Evolutionary conservation across 208 protist species (phyloP), one percentile per base, ranked within the genome.

Genomic region (Strigomonas galati): DNA sequence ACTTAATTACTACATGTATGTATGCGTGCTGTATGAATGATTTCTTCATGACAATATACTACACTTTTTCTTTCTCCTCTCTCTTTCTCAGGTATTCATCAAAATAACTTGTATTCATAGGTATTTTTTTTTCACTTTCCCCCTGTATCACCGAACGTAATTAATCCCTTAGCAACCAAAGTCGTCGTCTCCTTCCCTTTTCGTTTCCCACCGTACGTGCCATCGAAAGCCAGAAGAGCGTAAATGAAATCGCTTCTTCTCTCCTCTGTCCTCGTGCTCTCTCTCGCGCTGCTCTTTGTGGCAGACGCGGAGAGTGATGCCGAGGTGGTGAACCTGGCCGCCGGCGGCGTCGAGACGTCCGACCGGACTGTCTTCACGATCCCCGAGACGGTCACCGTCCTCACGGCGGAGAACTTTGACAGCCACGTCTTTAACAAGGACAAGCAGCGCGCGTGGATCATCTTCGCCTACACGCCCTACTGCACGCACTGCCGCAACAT

Each of bases 401-500:
- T 93, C 5, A 68, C 46, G 43, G 76, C 82, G 43, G 58, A 63
- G 10, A 92, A 72, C 49, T 93, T 93, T 62, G 81, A 96, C 49
- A 67, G 67, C 35, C 71, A 79, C 58, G 78, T 93, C 15, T 93
- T 92, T 55, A 56, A 85, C 56, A 49, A 48, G 14, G 64, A 71
- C 21, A 48, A 51, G 48, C 46, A n/a, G 44, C 61, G 57, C 31
- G 17, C 90, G 51, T 96, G 87, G 75, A 65, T 96, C 26, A 74
- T 93, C 30, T 81, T 96, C 26, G 79, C 90, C 60, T 93, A 87
- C 75, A 78, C 90, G 5, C 87, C 90, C 44, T 92, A 87, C 83
- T 96, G 90, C 70, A 68, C 56, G 19, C 87, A 92, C 64, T 96
- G 90, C 77, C 92, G 91, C 58, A 59, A 40, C 28, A 51, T 89